Conservation (phyloP, 495 filamentous ascomycete species). For the Hypoxylon intermedium region DNA sequence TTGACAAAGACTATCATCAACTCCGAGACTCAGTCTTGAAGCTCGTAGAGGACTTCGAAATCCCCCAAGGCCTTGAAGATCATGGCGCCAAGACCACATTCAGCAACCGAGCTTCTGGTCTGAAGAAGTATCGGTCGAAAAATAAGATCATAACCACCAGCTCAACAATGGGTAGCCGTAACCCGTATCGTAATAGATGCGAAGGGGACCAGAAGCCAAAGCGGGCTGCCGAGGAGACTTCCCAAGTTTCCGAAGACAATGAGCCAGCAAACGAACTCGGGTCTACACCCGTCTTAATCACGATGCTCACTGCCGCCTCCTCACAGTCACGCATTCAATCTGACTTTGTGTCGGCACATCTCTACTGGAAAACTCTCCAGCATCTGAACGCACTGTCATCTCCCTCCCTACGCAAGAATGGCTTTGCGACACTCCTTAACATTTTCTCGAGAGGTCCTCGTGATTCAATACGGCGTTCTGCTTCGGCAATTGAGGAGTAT, state of each 20-base stretch:
- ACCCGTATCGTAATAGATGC: constrained; percentile 59
- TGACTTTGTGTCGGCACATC: constrained; percentile 72
- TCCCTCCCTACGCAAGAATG: constrained; percentile 67
- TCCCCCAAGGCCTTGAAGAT: constrained; percentile 66
- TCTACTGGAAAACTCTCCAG: constrained; percentile 72
- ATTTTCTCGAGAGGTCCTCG: constrained; percentile 73
- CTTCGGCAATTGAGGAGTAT: constrained; percentile 72
- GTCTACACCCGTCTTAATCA: constrained; percentile 60
- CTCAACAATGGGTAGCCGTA: constrained; percentile 58
- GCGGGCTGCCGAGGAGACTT: constrained; percentile 44
- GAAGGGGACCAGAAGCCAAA: constrained; percentile 44
- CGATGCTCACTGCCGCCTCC: constrained; percentile 73
- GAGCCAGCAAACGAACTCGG: constrained; percentile 44
- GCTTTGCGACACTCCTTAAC: constrained; percentile 71
- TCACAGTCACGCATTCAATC: constrained; percentile 70
- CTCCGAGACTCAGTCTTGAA: constrained; percentile 82
- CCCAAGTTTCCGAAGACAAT: constrained; percentile 42
- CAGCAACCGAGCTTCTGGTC: constrained; percentile 65
- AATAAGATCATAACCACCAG: constrained; percentile 58
- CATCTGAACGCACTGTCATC: constrained; percentile 68
- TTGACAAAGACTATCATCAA: constrained; percentile 83
- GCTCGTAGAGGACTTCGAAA: constrained; percentile 80
- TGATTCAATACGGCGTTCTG: constrained; percentile 69
- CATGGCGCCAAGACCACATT: constrained; percentile 62
- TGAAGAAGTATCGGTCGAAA: constrained; percentile 59